Percentiles rank a stretch among this genome's conserved stretches.
These are phyloP conservation scores for Penicillium capsulatum DNA, from an alignment of 2,329 filamentous ascomycete genomes.

Conservation along the genomic window DNA sequence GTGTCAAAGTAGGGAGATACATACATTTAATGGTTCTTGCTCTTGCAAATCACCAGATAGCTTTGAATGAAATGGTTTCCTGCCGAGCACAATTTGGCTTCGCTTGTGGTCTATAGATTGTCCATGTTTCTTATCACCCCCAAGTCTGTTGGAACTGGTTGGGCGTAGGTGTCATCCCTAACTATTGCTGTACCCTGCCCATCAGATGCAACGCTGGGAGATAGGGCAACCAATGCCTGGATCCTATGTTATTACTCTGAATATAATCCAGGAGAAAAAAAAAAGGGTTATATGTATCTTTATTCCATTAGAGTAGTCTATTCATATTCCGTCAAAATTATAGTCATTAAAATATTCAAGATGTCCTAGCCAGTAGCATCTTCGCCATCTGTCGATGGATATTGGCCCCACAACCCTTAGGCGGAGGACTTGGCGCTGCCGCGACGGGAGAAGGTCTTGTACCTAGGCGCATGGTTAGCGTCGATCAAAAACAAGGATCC, in stretches of 20 bases:
- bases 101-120: too few relatives aligned
- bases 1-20: slow-evolving; percentile 46
- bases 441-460: slow-evolving; percentile 1
- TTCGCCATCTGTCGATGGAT: not conserved
- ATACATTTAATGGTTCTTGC: slow-evolving; percentile 22
- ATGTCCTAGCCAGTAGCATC: not conserved
- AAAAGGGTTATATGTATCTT: too few relatives aligned
- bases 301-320: too few relatives aligned
- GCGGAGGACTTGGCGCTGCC: not conserved
- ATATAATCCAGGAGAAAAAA: too few relatives aligned
- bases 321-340: slow-evolving; percentile 2
- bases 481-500: not conserved
- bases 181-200: too few relatives aligned
- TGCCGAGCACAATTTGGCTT: too few relatives aligned
- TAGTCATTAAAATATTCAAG: not conserved
- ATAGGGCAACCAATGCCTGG: too few relatives aligned
- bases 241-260: too few relatives aligned
- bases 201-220: too few relatives aligned
- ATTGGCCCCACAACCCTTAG: slow-evolving; percentile 1
- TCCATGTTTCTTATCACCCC: too few relatives aligned
- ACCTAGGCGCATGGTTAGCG: not conserved
- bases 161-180: too few relatives aligned
- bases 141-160: too few relatives aligned
- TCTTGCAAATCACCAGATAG: not conserved
- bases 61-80: not conserved